A percentile compares a stretch with the other conserved stretches of the same genome.
These are phyloP conservation scores for Andrographis paniculata DNA, from an alignment of 305 asterid genomes.

Conservation along the genomic window DNA sequence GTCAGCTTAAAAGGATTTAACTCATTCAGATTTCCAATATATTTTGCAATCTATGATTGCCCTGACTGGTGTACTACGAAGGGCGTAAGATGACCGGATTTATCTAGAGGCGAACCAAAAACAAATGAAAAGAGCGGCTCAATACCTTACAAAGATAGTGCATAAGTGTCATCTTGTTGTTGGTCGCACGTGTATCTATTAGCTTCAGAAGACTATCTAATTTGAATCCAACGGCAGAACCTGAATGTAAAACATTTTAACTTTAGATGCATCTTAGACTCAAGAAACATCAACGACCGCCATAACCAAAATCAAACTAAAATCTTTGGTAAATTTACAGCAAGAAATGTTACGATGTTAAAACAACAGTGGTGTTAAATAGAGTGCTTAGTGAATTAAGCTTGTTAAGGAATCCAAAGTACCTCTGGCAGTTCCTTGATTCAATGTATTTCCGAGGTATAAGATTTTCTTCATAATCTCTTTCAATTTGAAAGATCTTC, in stretches of 20 bases:
- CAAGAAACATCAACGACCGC: conserved; percentile 12
- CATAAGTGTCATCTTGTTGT: conserved; percentile 96
- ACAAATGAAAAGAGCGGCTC: neutral
- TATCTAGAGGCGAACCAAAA: conserved; percentile 9
- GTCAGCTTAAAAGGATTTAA: neutral
- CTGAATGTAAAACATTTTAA: conserved; percentile 26
- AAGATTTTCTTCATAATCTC: conserved; percentile 83
- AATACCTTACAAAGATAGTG: conserved; percentile 99
- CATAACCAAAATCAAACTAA: conserved; percentile 16
- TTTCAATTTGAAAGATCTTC: conserved; percentile 78
- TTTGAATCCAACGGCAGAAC: conserved; percentile 96
- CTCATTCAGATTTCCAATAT: neutral
- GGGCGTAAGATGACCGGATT: neutral
- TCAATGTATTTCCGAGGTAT: conserved; percentile 79
- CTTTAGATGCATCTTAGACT: conserved; percentile 10
- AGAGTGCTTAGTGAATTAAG: conserved; percentile 11
- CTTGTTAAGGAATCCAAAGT: no score
- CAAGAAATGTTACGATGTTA: neutral
- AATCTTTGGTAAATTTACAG: no score
- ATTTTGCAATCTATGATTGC: neutral
- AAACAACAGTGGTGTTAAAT: conserved; percentile 5
- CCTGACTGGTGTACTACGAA: neutral
- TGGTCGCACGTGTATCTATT: conserved; percentile 91
- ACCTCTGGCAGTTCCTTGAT: conserved; percentile 99
- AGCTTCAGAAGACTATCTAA: conserved; percentile 98